Base-by-base conservation (phyloP, 148 eudicot genomes). In the Rhododendron ovatum region DNA sequence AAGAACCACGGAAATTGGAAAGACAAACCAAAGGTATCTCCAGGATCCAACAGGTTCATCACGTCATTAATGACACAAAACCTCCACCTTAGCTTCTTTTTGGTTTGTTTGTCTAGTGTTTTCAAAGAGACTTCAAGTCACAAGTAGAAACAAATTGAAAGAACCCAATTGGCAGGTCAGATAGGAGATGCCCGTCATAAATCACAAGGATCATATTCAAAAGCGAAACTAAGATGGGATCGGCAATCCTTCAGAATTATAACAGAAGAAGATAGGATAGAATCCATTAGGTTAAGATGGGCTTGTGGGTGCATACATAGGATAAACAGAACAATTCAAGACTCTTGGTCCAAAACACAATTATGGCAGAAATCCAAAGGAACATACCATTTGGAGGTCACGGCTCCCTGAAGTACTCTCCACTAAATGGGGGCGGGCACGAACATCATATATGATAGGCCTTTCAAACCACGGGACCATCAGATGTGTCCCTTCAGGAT, bases 341-440 rank as follows among this genome's bases (percentile, higher is more conserved):
- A 26, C 15, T 2, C 39, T 53, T 33, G 51, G 30, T 82, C 57
- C 48, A 65, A 6, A 83, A n/a, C 0, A n/a, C 6, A 73, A 26
- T 37, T 45, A n/a, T 63, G 78, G 39, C 30, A 83, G 55, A 47
- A 73, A 47, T 84, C 65, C 18, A 2, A 35, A 76, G 14, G 15
- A 53, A 74, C 35, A 76, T 89, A 96, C 99, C 99, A 95, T 96
- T 88, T 96, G 99, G 73, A 96, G 99, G 86, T 96, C 99, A 89
- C 94, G 99, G 78, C 99, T 96, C 63, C 99, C 99, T 35, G 99
- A 93, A 17, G 98, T 95, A 89, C 98, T 94, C 89, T 96, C 98
- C 78, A 94, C 95, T 57, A 96, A 87, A 88, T 95, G 92, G 82
- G 99, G 99, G 30, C 95, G 95, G 67, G 99, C 98, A 83, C 99